Percentiles rank a stretch among this genome's conserved stretches.
phyloP scores from a whole-genome alignment of 257 asterid genomes.

The Mentha longifolia region DNA sequence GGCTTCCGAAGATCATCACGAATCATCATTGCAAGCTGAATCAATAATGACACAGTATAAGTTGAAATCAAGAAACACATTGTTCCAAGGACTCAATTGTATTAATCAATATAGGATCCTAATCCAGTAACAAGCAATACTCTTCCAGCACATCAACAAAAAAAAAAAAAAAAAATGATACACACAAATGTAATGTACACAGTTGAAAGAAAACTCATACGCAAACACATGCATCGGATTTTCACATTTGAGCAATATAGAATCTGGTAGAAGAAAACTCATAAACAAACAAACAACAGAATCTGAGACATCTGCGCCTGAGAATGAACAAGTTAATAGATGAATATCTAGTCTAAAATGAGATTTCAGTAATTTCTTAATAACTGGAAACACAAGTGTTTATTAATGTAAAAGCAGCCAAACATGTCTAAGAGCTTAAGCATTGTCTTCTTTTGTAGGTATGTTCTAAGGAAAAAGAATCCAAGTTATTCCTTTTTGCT shows the following conservation, averaged over 20 bases:
- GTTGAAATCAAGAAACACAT: conserved; percentile 35
- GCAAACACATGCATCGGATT: no score
- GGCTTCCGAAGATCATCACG: conserved; percentile 65
- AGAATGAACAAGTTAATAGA: conserved; percentile 2
- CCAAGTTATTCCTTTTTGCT: conserved; percentile 54
- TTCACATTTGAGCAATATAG: not conserved
- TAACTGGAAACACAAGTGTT: not conserved
- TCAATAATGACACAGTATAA: conserved; percentile 50
- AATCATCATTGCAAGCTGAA: conserved; percentile 80
- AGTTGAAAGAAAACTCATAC: no score
- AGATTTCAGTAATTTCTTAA: conserved; percentile 18
- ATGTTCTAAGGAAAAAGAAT: conserved; percentile 37
- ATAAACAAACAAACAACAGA: conserved; percentile 11
- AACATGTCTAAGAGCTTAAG: conserved; percentile 31
- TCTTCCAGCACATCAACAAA: conserved; percentile 23
- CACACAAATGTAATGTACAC: no score
- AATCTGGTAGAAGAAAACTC: conserved; percentile 16
- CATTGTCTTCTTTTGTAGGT: conserved; percentile 37
- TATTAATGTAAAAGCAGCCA: conserved; percentile 34
- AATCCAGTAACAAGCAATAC: conserved; percentile 3
- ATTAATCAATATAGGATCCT: conserved; percentile 18
- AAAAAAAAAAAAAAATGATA: conserved; percentile 16
- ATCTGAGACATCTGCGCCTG: conserved; percentile 16
- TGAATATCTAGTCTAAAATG: conserved; percentile 21
- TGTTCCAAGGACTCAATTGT: conserved; percentile 25